phyloP scores from a whole-genome alignment of 805 yeast species.

The Candida railenensis region DNA sequence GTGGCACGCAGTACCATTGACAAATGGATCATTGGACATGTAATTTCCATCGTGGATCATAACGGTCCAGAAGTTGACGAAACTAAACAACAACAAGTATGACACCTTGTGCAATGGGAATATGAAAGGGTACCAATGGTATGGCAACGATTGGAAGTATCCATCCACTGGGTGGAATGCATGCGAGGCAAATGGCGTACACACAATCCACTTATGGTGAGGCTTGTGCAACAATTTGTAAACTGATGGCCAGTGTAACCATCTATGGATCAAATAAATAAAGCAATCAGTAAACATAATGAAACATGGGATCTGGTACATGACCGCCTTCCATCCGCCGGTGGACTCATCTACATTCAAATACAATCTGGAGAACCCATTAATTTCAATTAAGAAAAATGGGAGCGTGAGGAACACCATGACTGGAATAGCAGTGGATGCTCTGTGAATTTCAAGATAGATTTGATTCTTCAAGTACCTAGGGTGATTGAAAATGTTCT shows the following conservation, averaged over 20 bases:
- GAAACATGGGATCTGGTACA: slow-evolving; percentile 71
- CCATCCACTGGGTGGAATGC: slow-evolving; percentile 99
- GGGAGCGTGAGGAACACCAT: slow-evolving; percentile 90
- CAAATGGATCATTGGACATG: slow-evolving; percentile 86
- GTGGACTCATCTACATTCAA: slow-evolving; percentile 57
- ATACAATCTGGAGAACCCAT: slow-evolving; percentile 81
- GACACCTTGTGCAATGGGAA: slow-evolving; percentile 90
- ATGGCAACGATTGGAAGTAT: slow-evolving; percentile 87
- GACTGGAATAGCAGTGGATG: slow-evolving; percentile 76
- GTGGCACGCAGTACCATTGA: slow-evolving; percentile 98
- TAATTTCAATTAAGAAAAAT: slow-evolving; percentile 81
- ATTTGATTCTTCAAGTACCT: slow-evolving; percentile 93
- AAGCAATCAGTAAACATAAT: slow-evolving; percentile 93
- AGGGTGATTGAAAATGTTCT: slow-evolving; percentile 91
- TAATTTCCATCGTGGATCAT: slow-evolving; percentile 99
- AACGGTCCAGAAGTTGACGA: slow-evolving; percentile 97
- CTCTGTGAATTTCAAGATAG: slow-evolving; percentile 76
- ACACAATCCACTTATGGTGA: slow-evolving; percentile 98
- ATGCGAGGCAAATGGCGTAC: slow-evolving; percentile 97
- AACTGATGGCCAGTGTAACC: slow-evolving; percentile 88
- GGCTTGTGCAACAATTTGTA: slow-evolving; percentile 92
- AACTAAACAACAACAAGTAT: slow-evolving; percentile 77
- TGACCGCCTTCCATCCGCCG: slow-evolving; percentile 67
- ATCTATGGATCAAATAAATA: slow-evolving; percentile 87
- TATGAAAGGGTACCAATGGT: slow-evolving; percentile 86